Percentiles rank a stretch among this genome's conserved stretches.
These are phyloP conservation scores for Fremontodendron californicum DNA, from an alignment of 345 rosid species.

Conservation along the genomic window DNA sequence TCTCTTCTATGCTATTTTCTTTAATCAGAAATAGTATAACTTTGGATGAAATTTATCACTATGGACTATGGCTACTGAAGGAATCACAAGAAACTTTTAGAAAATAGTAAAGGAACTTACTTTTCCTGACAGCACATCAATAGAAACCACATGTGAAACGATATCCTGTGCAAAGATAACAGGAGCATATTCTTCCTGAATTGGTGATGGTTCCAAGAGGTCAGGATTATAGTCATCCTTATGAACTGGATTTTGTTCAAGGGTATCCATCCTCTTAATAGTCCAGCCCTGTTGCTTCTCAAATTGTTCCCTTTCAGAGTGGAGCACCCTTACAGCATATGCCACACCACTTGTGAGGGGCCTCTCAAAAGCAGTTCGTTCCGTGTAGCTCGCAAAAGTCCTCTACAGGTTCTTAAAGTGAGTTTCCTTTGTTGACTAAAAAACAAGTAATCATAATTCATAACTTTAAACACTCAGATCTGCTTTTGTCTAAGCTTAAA, in stretches of 20 bases:
- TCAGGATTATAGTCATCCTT: conserved; percentile 64
- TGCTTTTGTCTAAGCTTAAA: conserved; percentile 16
- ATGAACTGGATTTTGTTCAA: conserved; percentile 70
- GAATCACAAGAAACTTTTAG: background rate
- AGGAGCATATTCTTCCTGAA: conserved; percentile 94
- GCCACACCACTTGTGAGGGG: conserved; percentile 99
- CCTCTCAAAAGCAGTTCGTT: conserved; percentile 95
- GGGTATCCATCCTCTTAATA: conserved; percentile 71
- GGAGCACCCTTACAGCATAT: conserved; percentile 89
- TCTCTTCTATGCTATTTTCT: background rate
- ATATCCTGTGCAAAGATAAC: conserved; percentile 99
- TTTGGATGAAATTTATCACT: background rate
- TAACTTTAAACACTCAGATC: conserved; percentile 11
- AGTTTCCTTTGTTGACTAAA: conserved; percentile 25
- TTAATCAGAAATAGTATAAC: background rate
- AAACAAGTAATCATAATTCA: conserved; percentile 7
- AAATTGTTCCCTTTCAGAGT: conserved; percentile 76
- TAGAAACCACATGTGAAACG: conserved; percentile 78
- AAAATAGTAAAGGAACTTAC: conserved; percentile 37
- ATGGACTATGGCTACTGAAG: background rate
- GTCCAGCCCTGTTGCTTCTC: conserved; percentile 96
- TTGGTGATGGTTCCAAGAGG: conserved; percentile 65
- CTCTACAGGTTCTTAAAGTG: conserved; percentile 44
- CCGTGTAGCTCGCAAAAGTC: conserved; percentile 90
- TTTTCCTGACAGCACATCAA: conserved; percentile 92